phyloP scores from a whole-genome alignment of 2,329 filamentous ascomycete genomes.

The Aspergillus melleus region DNA sequence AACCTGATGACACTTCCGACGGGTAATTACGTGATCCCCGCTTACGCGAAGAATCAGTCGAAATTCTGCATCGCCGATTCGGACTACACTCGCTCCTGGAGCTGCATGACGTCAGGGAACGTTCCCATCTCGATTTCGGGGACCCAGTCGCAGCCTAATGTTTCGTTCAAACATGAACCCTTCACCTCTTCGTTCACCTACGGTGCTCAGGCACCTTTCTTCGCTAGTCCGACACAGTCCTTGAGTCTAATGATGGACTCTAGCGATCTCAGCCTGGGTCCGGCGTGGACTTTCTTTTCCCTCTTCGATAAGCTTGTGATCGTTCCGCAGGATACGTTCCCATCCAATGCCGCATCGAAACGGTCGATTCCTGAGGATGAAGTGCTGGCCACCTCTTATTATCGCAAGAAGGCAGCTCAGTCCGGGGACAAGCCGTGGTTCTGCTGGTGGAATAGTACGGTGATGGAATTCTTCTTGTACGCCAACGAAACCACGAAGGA shows the following conservation, averaged over 20 bases:
- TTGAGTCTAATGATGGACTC: conserved; percentile 59
- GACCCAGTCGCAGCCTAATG: conserved; percentile 25
- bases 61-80: conserved; percentile 50
- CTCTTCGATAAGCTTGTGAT: conserved; percentile 66
- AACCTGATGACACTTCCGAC: conserved; percentile 50
- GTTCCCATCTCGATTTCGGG: conserved; percentile 36
- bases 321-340: conserved; percentile 40
- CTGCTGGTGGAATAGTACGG: conserved; percentile 68
- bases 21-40: conserved; percentile 51
- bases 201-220: conserved; percentile 60
- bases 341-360: conserved; percentile 27
- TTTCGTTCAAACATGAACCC: conserved; percentile 42
- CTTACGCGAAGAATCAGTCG: conserved; percentile 49
- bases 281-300: conserved; percentile 64
- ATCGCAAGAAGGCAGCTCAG: conserved; percentile 44
- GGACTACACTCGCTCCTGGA: conserved; percentile 52
- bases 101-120: conserved; percentile 42
- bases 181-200: conserved; percentile 52
- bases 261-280: conserved; percentile 56
- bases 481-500: conserved; percentile 52
- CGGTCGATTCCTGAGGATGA: conserved; percentile 29
- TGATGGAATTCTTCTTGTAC: conserved; percentile 68
- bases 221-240: conserved; percentile 44
- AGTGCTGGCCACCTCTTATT: conserved; percentile 22
- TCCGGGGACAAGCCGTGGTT: conserved; percentile 67